Base-by-base conservation (phyloP, 2,329 filamentous ascomycete species). In the Verticillium klebahnii region DNA sequence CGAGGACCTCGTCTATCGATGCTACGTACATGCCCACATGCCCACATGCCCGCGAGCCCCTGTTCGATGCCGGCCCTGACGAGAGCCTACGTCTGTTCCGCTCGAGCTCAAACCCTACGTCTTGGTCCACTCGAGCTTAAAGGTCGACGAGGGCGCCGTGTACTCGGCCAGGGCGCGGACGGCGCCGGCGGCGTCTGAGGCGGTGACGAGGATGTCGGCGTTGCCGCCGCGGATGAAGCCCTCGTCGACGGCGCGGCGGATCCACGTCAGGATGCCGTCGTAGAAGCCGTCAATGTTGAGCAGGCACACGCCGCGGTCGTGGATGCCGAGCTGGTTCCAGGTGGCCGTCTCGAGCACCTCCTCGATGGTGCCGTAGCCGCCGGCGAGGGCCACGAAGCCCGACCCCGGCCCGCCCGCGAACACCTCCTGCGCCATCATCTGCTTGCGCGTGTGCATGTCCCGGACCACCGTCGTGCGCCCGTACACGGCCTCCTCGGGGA, bases 271-370 rank as follows among this genome's bases (percentile, higher is more conserved):
- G 65, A 99, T 79, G 0, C 93, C 93, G 74, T 96, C 90, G 85
- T 93, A 99, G 77, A 96, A 98, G 0, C 93, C 92, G 60, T 93
- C 88, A 31, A 97, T 83, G 74, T 98, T 98, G 68, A 91, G 86
- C 57, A 97, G 79, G 60, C 94, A 88, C 56, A 98, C 88, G 3
- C 90, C 91, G 58, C 84, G 82, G 68, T 82, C 83, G 77, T 98
- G 95, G 67, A 99, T 98, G 1, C 95, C 94, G 58, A 99, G 78
- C 79, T 98, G 95, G 75, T 97, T 98, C 93, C 95, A 99, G 12
- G 92, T 96, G 31, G 88, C 88, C 2, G 92, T 87, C 79, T 96
- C 92, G 76, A 97, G 93, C 72, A 99, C 83, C 82, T 99, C 95
- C 79, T 99, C 95, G 73, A 98, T 84, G 2, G 95, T 99, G 23